Evolutionary conservation across 1,284 basidiomycete species (phyloP).

Genomic region (Agaricales sp.): DNA sequence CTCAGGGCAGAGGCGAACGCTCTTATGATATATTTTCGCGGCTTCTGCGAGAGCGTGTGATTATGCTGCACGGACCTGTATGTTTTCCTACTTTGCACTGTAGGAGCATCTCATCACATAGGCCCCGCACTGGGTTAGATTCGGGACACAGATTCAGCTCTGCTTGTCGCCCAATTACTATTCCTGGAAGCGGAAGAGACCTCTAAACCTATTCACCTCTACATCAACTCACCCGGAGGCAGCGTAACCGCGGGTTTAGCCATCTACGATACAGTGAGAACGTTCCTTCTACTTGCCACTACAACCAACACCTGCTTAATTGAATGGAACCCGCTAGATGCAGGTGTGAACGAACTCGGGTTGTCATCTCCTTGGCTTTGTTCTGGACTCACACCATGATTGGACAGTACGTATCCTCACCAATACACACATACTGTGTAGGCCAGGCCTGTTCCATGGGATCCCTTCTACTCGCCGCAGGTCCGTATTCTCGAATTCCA

Average conservation of each 20-base stretch:
- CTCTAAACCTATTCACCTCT: conserved; percentile 84
- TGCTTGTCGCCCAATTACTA: conserved; percentile 82
- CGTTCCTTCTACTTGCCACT: conserved; percentile 5
- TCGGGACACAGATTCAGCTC: conserved; percentile 72
- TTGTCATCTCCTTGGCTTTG: conserved; percentile 6
- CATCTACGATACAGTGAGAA: conserved; percentile 84
- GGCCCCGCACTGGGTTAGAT: conserved; percentile 42
- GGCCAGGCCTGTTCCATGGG: conserved; percentile 94
- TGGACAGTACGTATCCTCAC: conserved; percentile 76
- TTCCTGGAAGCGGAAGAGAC: conserved; percentile 93
- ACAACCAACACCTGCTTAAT: conserved; percentile 11
- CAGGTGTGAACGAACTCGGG: conserved; percentile 37
- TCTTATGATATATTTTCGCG: conserved; percentile 94
- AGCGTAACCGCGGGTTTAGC: conserved; percentile 90
- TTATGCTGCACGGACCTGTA: conserved; percentile 90
- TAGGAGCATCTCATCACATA: conserved; percentile 7
- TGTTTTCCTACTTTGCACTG: conserved; percentile 18
- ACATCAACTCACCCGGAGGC: conserved; percentile 92
- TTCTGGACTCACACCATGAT: conserved; percentile 11
- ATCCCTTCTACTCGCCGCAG: conserved; percentile 78
- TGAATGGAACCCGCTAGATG: conserved; percentile 43
- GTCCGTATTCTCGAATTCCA: conserved; percentile 22
- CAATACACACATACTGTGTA: conserved; percentile 91
- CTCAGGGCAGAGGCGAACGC: conserved; percentile 81
- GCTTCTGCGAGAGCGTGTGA: conserved; percentile 80